Evolutionary conservation across 371 early-diverging fungal species (phyloP).

Genomic region (Mortierella sp.): DNA sequence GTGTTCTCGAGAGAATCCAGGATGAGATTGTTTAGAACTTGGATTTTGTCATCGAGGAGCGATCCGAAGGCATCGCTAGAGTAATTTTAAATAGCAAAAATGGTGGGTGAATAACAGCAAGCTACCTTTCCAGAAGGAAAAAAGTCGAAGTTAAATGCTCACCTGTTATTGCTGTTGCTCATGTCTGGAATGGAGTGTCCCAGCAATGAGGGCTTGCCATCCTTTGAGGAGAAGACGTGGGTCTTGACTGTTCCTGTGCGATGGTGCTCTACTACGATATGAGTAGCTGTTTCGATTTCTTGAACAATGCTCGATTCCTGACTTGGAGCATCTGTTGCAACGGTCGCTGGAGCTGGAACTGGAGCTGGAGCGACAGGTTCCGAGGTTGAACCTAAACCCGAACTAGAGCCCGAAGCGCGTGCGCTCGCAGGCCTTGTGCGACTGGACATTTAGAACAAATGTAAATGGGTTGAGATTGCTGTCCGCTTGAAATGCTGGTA

Average conservation of each 20-base stretch:
- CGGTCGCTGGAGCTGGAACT: neutral
- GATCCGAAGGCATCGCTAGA: no score
- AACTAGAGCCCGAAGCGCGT: no score
- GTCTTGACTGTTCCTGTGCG: conserved; percentile 37
- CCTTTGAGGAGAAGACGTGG: conserved; percentile 37
- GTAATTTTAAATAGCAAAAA: no score
- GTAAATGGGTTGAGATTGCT: neutral
- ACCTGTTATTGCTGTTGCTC: neutral
- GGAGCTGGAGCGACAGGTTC: neutral
- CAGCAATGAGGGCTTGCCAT: conserved; percentile 29
- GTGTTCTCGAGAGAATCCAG: conserved; percentile 13
- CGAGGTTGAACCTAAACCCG: no score
- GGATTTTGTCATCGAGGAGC: conserved; percentile 9
- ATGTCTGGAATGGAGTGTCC: conserved; percentile 17
- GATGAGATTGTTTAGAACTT: conserved; percentile 8
- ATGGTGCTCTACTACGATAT: conserved; percentile 42
- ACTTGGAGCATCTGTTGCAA: neutral
- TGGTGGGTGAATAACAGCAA: no score
- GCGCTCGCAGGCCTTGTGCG: no score
- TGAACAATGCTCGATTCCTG: neutral
- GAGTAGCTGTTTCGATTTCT: conserved; percentile 27
- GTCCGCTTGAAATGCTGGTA: neutral
- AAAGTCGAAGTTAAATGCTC: neutral
- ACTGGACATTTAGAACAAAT: neutral
- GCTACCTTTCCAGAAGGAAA: neutral